Evolutionary conservation across 805 yeast genomes (phyloP).

Genomic region (Candida mattraensis): DNA sequence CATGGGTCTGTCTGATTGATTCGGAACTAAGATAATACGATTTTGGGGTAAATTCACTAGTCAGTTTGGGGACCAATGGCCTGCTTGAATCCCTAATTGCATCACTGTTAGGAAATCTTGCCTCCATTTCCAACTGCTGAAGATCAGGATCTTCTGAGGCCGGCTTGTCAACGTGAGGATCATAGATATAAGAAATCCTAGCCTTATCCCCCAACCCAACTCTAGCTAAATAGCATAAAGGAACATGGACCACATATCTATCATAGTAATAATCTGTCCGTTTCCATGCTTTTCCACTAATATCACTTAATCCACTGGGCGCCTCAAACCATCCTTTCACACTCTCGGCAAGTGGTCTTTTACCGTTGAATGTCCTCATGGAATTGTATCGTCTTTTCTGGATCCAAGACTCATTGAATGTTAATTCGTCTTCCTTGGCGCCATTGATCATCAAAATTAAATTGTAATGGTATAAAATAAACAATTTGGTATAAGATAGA

Average conservation of each 20-base stretch:
- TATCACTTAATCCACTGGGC: conserved; percentile 20
- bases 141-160: conserved; percentile 6
- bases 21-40: conserved; percentile 22
- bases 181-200: conserved; percentile 13
- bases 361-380: conserved; percentile 17
- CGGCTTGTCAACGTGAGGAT: conserved; percentile 5
- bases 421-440: conserved; percentile 21
- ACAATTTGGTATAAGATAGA: conserved; percentile 19
- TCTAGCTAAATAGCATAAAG: conserved; percentile 30
- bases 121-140: conserved; percentile 13
- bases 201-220: conserved; percentile 7
- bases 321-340: conserved; percentile 26
- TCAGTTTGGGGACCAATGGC: conserved; percentile 13
- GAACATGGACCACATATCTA: conserved; percentile 38
- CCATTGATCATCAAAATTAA: conserved; percentile 25
- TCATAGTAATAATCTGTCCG: conserved; percentile 41
- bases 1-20: conserved; percentile 20
- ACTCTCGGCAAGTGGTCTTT: conserved; percentile 20
- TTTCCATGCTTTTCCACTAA: conserved; percentile 27
- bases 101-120: conserved; percentile 12
- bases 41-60: conserved; percentile 17
- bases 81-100: conserved; percentile 18
- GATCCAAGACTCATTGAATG: conserved; percentile 21
- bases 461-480: conserved; percentile 25
- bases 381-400: conserved; percentile 23